phyloP scores from a whole-genome alignment of 164 flowering plant species.

The Sextonia rubra region DNA sequence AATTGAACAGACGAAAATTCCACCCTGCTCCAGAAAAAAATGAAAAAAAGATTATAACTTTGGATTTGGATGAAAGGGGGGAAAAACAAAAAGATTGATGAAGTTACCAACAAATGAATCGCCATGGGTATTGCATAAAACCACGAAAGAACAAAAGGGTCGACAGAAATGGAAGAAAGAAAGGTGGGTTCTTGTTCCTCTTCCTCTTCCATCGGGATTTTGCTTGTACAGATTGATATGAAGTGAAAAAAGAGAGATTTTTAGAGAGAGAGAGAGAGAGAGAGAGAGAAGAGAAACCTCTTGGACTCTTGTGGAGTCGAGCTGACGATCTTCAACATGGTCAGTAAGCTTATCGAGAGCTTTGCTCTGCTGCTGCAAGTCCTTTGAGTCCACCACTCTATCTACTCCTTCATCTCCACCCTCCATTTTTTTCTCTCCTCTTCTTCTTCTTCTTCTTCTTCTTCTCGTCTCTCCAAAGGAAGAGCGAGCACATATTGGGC shows the following conservation, averaged over 20 bases:
- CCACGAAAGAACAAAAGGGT: background rate
- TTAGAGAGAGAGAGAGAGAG: background rate
- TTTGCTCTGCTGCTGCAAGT: conserved; percentile 93
- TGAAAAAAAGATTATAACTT: background rate
- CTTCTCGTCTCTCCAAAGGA: no score
- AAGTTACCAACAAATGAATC: background rate
- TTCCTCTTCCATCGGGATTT: background rate
- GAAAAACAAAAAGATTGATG: background rate
- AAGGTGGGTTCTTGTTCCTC: background rate
- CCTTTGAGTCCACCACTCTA: conserved; percentile 71
- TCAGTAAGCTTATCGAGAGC: conserved; percentile 98
- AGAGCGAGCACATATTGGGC: no score
- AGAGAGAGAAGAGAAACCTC: conserved; percentile 39
- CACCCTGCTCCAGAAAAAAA: background rate
- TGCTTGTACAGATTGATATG: background rate
- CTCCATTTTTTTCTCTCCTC: conserved; percentile 7
- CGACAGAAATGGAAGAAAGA: background rate
- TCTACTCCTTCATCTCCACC: conserved; percentile 59
- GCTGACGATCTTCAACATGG: conserved; percentile 98
- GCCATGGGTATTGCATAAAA: background rate
- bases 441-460: background rate
- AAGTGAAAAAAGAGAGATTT: background rate
- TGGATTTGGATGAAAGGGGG: background rate
- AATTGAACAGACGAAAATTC: background rate
- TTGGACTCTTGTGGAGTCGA: conserved; percentile 83